Percentiles rank a stretch among this genome's conserved stretches.
Evolutionary conservation across 164 flowering plant species (phyloP).

Genomic region (Stephania japonica): DNA sequence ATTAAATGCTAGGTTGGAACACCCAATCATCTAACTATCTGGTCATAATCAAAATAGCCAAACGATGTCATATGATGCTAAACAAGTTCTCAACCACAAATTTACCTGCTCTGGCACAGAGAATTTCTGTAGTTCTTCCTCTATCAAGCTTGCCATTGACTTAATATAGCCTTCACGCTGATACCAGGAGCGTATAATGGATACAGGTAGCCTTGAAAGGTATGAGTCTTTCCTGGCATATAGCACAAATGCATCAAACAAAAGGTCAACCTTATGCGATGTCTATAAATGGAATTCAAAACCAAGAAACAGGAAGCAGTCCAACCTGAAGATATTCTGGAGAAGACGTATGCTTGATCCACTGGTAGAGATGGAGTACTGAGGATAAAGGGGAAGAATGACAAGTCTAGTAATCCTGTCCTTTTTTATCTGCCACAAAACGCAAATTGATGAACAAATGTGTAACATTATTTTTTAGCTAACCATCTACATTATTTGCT

Average conservation of each 20-base stretch:
- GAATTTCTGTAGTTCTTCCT: constrained; percentile 61
- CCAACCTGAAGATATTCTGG: constrained; percentile 64
- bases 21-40: not conserved
- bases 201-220: constrained; percentile 75
- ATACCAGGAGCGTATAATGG: constrained; percentile 87
- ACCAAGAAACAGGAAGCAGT: constrained; percentile 1
- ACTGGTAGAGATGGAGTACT: constrained; percentile 91
- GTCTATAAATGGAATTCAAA: not conserved
- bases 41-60: not conserved
- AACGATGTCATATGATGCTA: not conserved
- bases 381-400: constrained; percentile 96
- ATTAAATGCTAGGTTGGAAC: too few relatives aligned
- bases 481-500: not conserved
- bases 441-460: constrained; percentile 5
- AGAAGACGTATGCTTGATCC: constrained; percentile 97
- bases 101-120: constrained; percentile 64
- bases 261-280: too few relatives aligned
- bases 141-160: constrained; percentile 92
- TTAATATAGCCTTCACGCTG: constrained; percentile 84
- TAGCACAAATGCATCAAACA: constrained; percentile 11
- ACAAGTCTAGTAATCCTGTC: constrained; percentile 86
- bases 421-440: constrained; percentile 59
- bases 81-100: constrained; percentile 4
- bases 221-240: constrained; percentile 64
- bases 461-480: not conserved